Percentiles rank a stretch among this genome's conserved stretches.
phyloP scores from a whole-genome alignment of 352 stramenopile genomes.

The Globisporangium apiculatum region DNA sequence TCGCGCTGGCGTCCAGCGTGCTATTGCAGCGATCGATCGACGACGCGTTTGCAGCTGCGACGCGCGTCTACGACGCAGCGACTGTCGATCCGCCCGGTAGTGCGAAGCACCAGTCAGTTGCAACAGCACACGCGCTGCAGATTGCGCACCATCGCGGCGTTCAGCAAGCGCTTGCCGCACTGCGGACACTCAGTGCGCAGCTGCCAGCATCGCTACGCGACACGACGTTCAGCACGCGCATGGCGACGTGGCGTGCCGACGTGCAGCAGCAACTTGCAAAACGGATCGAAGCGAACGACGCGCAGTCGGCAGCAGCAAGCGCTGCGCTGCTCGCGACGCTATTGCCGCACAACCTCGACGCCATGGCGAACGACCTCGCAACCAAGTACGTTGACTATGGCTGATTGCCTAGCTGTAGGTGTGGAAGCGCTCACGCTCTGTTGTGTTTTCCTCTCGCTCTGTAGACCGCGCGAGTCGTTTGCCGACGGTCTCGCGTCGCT shows the following conservation, averaged over 20 bases:
- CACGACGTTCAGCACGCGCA: slow-evolving; percentile 19
- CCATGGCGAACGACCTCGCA: slow-evolving; percentile 28
- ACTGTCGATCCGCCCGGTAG: neutral
- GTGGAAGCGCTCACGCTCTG: neutral
- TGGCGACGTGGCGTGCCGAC: slow-evolving; percentile 17
- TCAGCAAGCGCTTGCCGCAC: slow-evolving; percentile 17
- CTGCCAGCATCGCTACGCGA: slow-evolving; percentile 26
- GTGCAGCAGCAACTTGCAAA: slow-evolving; percentile 8
- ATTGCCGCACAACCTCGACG: slow-evolving; percentile 31
- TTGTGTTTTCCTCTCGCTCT: neutral
- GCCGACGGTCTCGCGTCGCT: slow-evolving; percentile 36
- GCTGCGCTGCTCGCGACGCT: slow-evolving; percentile 16
- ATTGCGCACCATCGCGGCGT: slow-evolving; percentile 23
- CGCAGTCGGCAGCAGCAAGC: slow-evolving; percentile 10
- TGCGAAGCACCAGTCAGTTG: neutral
- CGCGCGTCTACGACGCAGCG: slow-evolving; percentile 17
- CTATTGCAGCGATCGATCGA: slow-evolving; percentile 33
- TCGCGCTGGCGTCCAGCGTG: slow-evolving; percentile 32
- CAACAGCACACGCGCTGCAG: slow-evolving; percentile 14
- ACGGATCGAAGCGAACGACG: slow-evolving; percentile 12
- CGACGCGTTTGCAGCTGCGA: slow-evolving; percentile 22
- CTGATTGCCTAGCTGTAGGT: neutral
- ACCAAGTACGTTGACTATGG: slow-evolving; percentile 3
- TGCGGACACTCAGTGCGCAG: slow-evolving; percentile 17
- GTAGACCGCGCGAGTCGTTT: slow-evolving; percentile 37